Base-by-base conservation (phyloP, 2,329 filamentous ascomycete genomes). In the Clonostachys solani region DNA sequence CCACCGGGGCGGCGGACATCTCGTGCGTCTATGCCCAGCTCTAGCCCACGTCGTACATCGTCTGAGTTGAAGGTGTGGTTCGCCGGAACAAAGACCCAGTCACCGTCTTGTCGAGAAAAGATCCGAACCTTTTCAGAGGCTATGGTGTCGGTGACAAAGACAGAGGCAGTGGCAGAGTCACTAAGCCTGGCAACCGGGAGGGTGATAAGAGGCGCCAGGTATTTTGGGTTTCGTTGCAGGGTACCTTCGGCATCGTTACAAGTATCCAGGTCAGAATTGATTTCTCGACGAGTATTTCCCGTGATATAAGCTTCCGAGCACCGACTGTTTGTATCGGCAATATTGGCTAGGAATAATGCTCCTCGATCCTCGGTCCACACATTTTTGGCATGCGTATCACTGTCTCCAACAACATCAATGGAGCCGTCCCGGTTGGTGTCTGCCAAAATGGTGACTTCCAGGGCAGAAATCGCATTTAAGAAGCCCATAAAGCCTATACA, bases 201-300 rank as follows among this genome's bases (percentile, higher is more conserved):
- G 0, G 62, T 66, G n/a, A 49, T 50, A 5, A 71, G 45, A 2
- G 59, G 64, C 2, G 65, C 66, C 23, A 64, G 48, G 19, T 59
- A 58, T 23, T 59, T 47, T 5, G 65, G 57, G 2, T 60, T 53
- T 3, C 60, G 55, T 8, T 61, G 62, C 0, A 57, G 33, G 34
- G 71, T 50, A 33, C 61, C 65, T 0, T 59, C 63, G 5, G 65
- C 66, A 41, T 71, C 67, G 49, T 68, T 54, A 44, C 66, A 70
- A n/a, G n/a, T n/a, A n/a, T n/a, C n/a, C 8, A 16, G 18, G 37
- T 40, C 18, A 17, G 7, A 6, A 40, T 40, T 8, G 37, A 40
- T 40, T 12, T 37, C 10, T n/a, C 15, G 37, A 40, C 18, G 18
- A 16, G 18, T 40, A 40, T 40, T 16, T 6, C 8, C 37, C 23